A percentile compares a stretch with the other conserved stretches of the same genome.
Evolutionary conservation across 768 basidiomycete genomes (phyloP).

Genomic region (Nevesoporus exiguus): DNA sequence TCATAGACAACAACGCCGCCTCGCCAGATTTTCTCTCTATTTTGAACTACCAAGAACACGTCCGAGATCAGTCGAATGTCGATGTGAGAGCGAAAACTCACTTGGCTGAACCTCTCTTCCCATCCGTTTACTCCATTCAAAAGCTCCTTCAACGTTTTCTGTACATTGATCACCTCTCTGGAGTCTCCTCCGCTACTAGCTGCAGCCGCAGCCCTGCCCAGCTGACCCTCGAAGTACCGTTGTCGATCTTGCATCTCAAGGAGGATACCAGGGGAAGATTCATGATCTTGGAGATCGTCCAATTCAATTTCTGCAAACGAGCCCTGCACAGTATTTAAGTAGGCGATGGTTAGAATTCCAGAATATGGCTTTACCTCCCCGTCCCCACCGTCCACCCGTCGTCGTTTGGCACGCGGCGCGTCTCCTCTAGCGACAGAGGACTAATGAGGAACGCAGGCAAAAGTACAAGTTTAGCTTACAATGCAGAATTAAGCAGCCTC

Average conservation of each 20-base stretch:
- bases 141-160: slow-evolving; percentile 45
- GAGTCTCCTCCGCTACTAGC: slow-evolving; percentile 2
- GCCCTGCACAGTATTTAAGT: slow-evolving; percentile 19
- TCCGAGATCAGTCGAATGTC: not conserved
- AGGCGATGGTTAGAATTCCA: not conserved
- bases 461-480: slow-evolving; percentile 43
- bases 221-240: slow-evolving; percentile 74
- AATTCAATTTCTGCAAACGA: slow-evolving; percentile 67
- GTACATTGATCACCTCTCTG: slow-evolving; percentile 42
- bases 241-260: slow-evolving; percentile 87
- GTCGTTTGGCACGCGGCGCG: slow-evolving; percentile 55
- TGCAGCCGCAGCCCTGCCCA: slow-evolving; percentile 28
- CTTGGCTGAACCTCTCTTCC: slow-evolving; percentile 56
- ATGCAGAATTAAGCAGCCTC: slow-evolving; percentile 72
- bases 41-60: slow-evolving; percentile 45
- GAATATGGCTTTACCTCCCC: slow-evolving; percentile 39
- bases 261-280: slow-evolving; percentile 62
- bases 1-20: slow-evolving; percentile 69
- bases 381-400: slow-evolving; percentile 42
- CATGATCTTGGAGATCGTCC: slow-evolving; percentile 76
- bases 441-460: not conserved
- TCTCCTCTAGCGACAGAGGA: slow-evolving; percentile 44
- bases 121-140: slow-evolving; percentile 51
- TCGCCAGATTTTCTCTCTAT: slow-evolving; percentile 68
- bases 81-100: slow-evolving; percentile 25